Percentiles rank a stretch among this genome's conserved stretches.
These are phyloP conservation scores for Marasmius fiardii DNA, from an alignment of 1,284 basidiomycete species.

Conservation along the genomic window DNA sequence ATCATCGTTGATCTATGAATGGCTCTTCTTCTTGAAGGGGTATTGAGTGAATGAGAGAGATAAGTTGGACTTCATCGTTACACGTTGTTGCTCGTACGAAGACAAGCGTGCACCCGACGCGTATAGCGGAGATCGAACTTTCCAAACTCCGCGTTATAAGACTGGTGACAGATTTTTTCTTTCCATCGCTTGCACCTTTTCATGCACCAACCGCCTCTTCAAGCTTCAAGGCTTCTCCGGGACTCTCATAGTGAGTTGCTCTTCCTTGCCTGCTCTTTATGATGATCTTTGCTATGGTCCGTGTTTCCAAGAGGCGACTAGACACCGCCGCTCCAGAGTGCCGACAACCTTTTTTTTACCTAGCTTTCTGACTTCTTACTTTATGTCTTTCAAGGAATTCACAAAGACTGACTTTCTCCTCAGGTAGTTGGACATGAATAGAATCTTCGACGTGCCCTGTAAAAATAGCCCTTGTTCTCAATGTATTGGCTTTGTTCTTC, in stretches of 20 bases:
- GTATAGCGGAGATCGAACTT: neutral
- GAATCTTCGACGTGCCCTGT: too few relatives aligned
- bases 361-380: slow-evolving; percentile 76
- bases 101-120: neutral
- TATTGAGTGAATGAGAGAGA: too few relatives aligned
- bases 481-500: too few relatives aligned
- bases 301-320: slow-evolving; percentile 99
- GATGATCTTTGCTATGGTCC: slow-evolving; percentile 95
- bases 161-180: neutral
- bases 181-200: neutral
- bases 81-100: neutral
- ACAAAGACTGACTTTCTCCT: neutral
- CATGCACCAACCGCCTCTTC: too few relatives aligned
- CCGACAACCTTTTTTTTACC: slow-evolving; percentile 74
- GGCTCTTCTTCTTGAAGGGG: too few relatives aligned
- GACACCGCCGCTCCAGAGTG: slow-evolving; percentile 87
- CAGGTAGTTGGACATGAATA: too few relatives aligned
- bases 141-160: neutral
- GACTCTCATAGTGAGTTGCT: neutral
- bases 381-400: slow-evolving; percentile 13
- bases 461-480: too few relatives aligned
- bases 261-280: slow-evolving; percentile 23
- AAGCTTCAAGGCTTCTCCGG: too few relatives aligned
- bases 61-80: neutral
- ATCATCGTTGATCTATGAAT: too few relatives aligned